phyloP scores from a whole-genome alignment of 371 early-diverging fungal genomes.

The Blakeslea trispora region DNA sequence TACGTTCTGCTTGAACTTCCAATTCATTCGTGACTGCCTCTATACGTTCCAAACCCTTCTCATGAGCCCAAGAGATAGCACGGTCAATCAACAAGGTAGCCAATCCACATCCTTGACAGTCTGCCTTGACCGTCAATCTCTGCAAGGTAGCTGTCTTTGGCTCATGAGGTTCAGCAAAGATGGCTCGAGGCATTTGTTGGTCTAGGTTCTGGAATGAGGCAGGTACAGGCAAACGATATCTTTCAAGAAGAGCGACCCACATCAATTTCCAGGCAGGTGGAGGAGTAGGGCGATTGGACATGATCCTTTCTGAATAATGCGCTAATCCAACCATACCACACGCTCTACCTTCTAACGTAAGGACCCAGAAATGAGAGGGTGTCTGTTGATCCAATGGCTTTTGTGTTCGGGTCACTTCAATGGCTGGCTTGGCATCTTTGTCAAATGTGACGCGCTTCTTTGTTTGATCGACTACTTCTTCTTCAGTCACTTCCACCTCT shows the following conservation, averaged over 20 bases:
- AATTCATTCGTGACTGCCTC: slow-evolving; percentile 44
- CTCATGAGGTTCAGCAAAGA: slow-evolving; percentile 33
- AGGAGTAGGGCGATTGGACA: slow-evolving; percentile 21
- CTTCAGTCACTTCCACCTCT: slow-evolving; percentile 21
- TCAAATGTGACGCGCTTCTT: slow-evolving; percentile 33
- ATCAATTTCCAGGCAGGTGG: slow-evolving; percentile 33
- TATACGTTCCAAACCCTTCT: slow-evolving; percentile 37
- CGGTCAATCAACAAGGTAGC: slow-evolving; percentile 44
- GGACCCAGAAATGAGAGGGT: slow-evolving; percentile 51
- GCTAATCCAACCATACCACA: slow-evolving; percentile 48
- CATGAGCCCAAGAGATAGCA: slow-evolving; percentile 42
- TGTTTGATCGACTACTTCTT: slow-evolving; percentile 10
- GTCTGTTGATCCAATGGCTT: slow-evolving; percentile 30
- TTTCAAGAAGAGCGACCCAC: slow-evolving; percentile 9
- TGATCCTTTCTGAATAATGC: slow-evolving; percentile 19
- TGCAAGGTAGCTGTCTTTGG: slow-evolving; percentile 38
- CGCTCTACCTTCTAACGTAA: slow-evolving; percentile 30
- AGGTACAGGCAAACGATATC: slow-evolving; percentile 25
- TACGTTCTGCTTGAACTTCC: slow-evolving; percentile 31
- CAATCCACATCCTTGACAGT: slow-evolving; percentile 43
- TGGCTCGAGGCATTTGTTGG: slow-evolving; percentile 12
- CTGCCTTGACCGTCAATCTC: slow-evolving; percentile 33
- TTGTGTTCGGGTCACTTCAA: slow-evolving; percentile 32
- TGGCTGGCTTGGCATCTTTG: slow-evolving; percentile 33
- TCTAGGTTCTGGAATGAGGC: slow-evolving; percentile 17